Evolutionary conservation across 148 eudicot genomes (phyloP).

Genomic region (Chenopodium quinoa): DNA sequence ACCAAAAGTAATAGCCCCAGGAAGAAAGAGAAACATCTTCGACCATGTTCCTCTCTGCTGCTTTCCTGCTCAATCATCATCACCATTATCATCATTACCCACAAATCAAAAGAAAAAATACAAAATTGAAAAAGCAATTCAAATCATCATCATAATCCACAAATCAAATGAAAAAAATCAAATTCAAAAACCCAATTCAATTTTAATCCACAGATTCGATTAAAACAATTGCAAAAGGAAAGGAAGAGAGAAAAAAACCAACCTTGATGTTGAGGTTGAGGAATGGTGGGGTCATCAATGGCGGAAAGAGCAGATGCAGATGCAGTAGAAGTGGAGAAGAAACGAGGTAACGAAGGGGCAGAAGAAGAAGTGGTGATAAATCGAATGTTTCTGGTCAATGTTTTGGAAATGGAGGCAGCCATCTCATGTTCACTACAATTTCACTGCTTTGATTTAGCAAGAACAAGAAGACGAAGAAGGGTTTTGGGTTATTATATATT

Average conservation of each 20-base stretch:
- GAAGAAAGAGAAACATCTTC: slow-evolving; percentile 79
- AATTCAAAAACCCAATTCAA: background rate
- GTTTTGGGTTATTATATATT: background rate
- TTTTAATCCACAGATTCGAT: background rate
- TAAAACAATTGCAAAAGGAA: background rate
- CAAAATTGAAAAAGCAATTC: background rate
- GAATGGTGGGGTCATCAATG: slow-evolving; percentile 30
- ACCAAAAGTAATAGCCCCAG: slow-evolving; percentile 89
- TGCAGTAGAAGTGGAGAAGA: slow-evolving; percentile 31
- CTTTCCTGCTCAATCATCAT: slow-evolving; percentile 37
- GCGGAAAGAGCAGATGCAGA: slow-evolving; percentile 34
- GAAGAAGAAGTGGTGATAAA: slow-evolving; percentile 6
- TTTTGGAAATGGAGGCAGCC: slow-evolving; percentile 35
- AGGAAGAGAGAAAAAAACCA: no score
- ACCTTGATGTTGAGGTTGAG: slow-evolving; percentile 46
- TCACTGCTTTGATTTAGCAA: no score
- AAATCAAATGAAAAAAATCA: background rate
- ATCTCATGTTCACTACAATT: slow-evolving; percentile 23
- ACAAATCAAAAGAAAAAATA: background rate
- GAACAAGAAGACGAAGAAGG: background rate
- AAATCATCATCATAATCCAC: background rate
- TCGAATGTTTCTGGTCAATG: slow-evolving; percentile 13
- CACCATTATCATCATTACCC: background rate
- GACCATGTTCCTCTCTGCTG: slow-evolving; percentile 52
- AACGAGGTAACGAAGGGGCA: slow-evolving; percentile 23